phyloP scores from a whole-genome alignment of 441 rosid genomes.

The Erodium trifolium region DNA sequence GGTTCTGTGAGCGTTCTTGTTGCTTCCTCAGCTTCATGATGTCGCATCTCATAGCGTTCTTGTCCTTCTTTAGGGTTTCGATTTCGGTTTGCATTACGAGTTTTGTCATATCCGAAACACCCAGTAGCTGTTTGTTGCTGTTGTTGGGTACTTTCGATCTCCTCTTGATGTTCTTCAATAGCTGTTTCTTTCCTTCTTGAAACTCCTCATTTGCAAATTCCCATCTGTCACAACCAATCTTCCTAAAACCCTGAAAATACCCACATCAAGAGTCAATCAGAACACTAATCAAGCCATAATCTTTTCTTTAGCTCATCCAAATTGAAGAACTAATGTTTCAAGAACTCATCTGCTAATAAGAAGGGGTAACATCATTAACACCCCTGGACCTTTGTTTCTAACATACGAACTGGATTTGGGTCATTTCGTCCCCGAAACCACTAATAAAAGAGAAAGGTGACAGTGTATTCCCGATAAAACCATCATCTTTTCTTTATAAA shows the following conservation, averaged over 20 bases:
- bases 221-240: conserved; percentile 77
- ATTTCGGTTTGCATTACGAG: conserved; percentile 34
- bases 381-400: too few relatives aligned
- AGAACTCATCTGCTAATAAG: not conserved
- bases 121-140: conserved; percentile 45
- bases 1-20: conserved; percentile 50
- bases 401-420: too few relatives aligned
- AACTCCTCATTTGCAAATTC: conserved; percentile 82
- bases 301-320: not conserved
- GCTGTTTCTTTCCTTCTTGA: conserved; percentile 53
- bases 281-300: not conserved
- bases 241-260: conserved; percentile 64
- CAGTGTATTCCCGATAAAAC: too few relatives aligned
- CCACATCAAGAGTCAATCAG: conserved; percentile 8
- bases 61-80: conserved; percentile 43
- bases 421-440: too few relatives aligned
- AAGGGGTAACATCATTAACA: too few relatives aligned
- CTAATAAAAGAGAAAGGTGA: too few relatives aligned
- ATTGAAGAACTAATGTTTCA: not conserved
- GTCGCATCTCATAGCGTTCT: conserved; percentile 23
- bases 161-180: conserved; percentile 59
- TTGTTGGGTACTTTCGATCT: conserved; percentile 29
- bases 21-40: conserved; percentile 61
- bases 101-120: conserved; percentile 49
- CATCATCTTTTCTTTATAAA: too few relatives aligned